A percentile compares a stretch with the other conserved stretches of the same genome.
Evolutionary conservation across 192 early-diverging fungal genomes (phyloP).

Genomic region (Piromyces finnis): DNA sequence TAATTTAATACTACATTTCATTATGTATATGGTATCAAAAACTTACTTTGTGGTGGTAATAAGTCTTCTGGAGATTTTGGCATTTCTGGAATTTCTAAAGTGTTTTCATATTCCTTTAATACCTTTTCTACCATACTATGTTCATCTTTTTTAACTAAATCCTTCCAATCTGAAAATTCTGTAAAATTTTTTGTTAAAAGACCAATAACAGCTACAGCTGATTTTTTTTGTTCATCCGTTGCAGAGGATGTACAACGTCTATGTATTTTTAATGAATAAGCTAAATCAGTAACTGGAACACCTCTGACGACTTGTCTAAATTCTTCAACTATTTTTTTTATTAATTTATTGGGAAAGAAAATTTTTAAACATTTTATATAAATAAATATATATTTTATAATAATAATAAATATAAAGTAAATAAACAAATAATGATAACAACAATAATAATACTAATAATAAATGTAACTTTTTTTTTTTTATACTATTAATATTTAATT

Average conservation of each 20-base stretch:
- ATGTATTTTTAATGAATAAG: constrained; percentile 58
- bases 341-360: no score
- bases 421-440: no score
- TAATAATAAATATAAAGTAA: no score
- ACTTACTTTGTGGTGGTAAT: not conserved
- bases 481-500: no score
- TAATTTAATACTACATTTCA: no score
- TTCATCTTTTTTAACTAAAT: constrained; percentile 67
- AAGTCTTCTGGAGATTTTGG: not conserved
- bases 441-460: no score
- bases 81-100: not conserved
- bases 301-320: constrained; percentile 67
- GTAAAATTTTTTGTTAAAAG: constrained; percentile 57
- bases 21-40: no score
- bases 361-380: no score
- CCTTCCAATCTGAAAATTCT: constrained; percentile 76
- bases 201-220: constrained; percentile 58
- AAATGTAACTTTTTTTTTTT: no score
- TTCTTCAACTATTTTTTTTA: constrained; percentile 39
- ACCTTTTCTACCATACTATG: constrained; percentile 53
- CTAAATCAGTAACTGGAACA: constrained; percentile 60
- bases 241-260: constrained; percentile 47
- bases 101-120: constrained; percentile 33
- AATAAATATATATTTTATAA: no score
- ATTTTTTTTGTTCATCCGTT: constrained; percentile 47